Conservation (phyloP, 192 early-diverging fungal genomes). For the Umbelopsis isabellina region DNA sequence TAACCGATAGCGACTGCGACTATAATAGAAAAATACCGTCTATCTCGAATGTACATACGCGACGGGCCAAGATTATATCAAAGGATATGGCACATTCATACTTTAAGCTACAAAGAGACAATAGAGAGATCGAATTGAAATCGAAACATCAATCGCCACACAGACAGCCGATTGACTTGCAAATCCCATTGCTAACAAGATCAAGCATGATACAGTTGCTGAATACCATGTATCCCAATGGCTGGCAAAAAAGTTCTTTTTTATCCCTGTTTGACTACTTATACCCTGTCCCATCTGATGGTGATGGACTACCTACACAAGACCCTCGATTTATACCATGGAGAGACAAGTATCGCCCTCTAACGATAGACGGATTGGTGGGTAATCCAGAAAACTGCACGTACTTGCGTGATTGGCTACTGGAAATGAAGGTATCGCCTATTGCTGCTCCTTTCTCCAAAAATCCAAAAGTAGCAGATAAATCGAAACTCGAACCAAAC, state of each 20-base stretch:
- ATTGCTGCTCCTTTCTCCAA: slow-evolving; percentile 5
- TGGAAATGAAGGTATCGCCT: slow-evolving; percentile 29
- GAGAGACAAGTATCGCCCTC: slow-evolving; percentile 35
- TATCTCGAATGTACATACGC: too few species aligned
- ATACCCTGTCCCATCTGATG: slow-evolving; percentile 1
- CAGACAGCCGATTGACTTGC: background rate
- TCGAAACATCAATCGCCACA: background rate
- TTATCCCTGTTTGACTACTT: slow-evolving; percentile 5
- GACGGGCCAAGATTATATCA: too few species aligned
- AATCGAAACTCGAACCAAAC: background rate
- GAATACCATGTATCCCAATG: background rate
- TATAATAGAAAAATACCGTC: background rate
- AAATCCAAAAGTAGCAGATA: background rate
- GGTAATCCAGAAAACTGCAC: background rate
- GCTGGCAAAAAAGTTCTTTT: background rate
- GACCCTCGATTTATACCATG: slow-evolving; percentile 18
- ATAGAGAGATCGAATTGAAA: background rate
- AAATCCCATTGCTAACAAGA: background rate
- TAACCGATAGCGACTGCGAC: background rate
- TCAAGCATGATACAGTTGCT: background rate
- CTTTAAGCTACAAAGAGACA: background rate
- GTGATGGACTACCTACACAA: background rate
- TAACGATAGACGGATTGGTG: slow-evolving; percentile 18
- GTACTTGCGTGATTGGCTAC: slow-evolving; percentile 30
- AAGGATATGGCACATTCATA: background rate